These are phyloP conservation scores for Flaveria linearis DNA, from an alignment of 129 eudicot species.

Conservation along the genomic window DNA sequence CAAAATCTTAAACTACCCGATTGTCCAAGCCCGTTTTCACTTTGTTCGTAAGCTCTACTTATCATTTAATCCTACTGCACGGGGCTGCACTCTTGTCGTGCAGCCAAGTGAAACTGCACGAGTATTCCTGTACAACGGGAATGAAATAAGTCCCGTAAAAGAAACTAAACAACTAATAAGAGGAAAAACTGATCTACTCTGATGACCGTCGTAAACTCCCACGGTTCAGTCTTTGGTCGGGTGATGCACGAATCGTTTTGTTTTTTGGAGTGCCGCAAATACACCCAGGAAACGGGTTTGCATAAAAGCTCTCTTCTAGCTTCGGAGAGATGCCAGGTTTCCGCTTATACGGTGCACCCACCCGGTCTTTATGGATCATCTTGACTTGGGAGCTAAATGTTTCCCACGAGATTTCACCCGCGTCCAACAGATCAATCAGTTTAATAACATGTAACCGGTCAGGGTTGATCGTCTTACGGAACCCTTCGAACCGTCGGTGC, in stretches of 20 bases:
- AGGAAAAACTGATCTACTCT: slow-evolving; percentile 1
- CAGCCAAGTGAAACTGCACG: slow-evolving; percentile 4
- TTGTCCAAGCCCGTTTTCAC: slow-evolving; percentile 30
- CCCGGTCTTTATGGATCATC: slow-evolving; percentile 52
- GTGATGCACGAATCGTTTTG: slow-evolving; percentile 20
- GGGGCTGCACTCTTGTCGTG: slow-evolving; percentile 30
- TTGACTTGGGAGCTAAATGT: slow-evolving; percentile 59
- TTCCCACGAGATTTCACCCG: slow-evolving; percentile 60
- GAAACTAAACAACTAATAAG: not conserved
- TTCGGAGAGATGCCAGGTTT: slow-evolving; percentile 55
- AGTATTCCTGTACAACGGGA: slow-evolving; percentile 22
- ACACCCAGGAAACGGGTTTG: slow-evolving; percentile 95
- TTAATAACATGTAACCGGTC: slow-evolving; percentile 68
- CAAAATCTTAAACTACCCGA: slow-evolving; percentile 27
- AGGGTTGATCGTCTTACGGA: slow-evolving; percentile 78
- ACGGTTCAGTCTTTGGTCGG: slow-evolving; percentile 24
- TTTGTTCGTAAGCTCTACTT: slow-evolving; percentile 36
- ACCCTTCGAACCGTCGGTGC: slow-evolving; percentile 81
- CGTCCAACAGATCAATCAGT: slow-evolving; percentile 66
- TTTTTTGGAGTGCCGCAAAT: slow-evolving; percentile 51
- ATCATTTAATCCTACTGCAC: slow-evolving; percentile 22
- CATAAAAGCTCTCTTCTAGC: slow-evolving; percentile 84
- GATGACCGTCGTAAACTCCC: slow-evolving; percentile 30
- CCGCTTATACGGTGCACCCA: slow-evolving; percentile 71
- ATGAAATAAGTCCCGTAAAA: not conserved